Evolutionary conservation across 805 yeast species (phyloP).

Genomic region (Candida sphagnicola): DNA sequence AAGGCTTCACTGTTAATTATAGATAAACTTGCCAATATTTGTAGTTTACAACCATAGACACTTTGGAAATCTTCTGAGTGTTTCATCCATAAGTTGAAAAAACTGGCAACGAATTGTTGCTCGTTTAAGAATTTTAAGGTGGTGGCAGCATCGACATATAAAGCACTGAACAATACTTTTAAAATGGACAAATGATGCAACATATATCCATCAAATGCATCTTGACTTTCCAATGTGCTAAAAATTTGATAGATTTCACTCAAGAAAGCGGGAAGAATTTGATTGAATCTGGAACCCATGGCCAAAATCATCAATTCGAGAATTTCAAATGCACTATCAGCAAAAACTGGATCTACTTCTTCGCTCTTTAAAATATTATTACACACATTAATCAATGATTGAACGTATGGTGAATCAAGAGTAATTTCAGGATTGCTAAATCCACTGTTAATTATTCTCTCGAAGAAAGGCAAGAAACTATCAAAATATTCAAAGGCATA

Average conservation of each 20-base stretch:
- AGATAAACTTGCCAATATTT: constrained; percentile 43
- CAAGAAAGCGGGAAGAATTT: constrained; percentile 29
- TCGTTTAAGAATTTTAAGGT: constrained; percentile 36
- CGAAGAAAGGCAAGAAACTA: constrained; percentile 53
- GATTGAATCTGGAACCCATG: constrained; percentile 25
- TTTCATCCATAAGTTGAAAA: constrained; percentile 47
- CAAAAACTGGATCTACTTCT: constrained; percentile 37
- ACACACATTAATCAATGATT: constrained; percentile 32
- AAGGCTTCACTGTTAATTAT: constrained; percentile 29
- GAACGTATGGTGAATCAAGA: constrained; percentile 37
- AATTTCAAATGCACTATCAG: constrained; percentile 35
- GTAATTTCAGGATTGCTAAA: constrained; percentile 35
- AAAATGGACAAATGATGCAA: constrained; percentile 39
- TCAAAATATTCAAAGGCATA: constrained; percentile 60
- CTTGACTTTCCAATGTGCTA: constrained; percentile 27
- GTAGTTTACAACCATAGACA: constrained; percentile 53
- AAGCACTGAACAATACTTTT: constrained; percentile 38
- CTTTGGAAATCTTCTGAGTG: constrained; percentile 45
- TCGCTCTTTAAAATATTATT: constrained; percentile 32
- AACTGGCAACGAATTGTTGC: constrained; percentile 32
- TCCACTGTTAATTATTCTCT: constrained; percentile 49
- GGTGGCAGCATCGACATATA: constrained; percentile 34
- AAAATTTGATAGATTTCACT: constrained; percentile 35
- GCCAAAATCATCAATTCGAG: constrained; percentile 32
- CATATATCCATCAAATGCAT: constrained; percentile 43